Evolutionary conservation across 306 rosid species (phyloP), one percentile per base, ranked within the genome.

Genomic region (Prunus mongolica): DNA sequence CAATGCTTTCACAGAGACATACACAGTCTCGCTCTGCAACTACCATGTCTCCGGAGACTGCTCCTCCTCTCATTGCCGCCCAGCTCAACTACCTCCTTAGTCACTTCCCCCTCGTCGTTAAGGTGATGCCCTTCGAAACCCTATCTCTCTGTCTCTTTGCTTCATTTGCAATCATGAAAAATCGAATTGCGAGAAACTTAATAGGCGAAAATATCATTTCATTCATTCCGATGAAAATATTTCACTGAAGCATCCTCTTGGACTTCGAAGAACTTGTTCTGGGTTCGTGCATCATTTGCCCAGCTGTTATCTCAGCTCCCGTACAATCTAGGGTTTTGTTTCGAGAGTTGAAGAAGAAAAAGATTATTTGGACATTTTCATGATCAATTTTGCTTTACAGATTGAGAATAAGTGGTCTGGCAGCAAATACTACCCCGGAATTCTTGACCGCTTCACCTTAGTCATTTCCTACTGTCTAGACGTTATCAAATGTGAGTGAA

Each of bases 401-500:
- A 81, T 96, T 78, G 97, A 96, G 62, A 88, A 91, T 51, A 83
- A 84, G 87, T 96, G 99, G 96, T 92, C 99, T 5, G 84, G 94
- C 12, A 86, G 91, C 82, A 93, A 81, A 76, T 78, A 83, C 79
- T 79, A 62, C 80, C 84, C 90, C 2, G 85, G 86, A 41, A 32
- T 80, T 28, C 47, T 83, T 47, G 99, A 93, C 87, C 95, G 99
- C 30, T 93, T 96, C 90, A 87, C 96, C 16, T 72, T 96, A 76
- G 87, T 80, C 75, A 87, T 96, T 34, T 96, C 99, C 0, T 91
- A 89, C 73, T 96, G 99, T 82, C 85, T 96, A 51, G 99, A 96
- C 80, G 84, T 80, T 85, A 84, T 95, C 76, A 92, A 79, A 83
- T 95, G 99, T 92, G 71, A 83, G 85, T 79, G 69, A 46, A 49